Evolutionary conservation across 495 filamentous ascomycete species (phyloP).

Genomic region (Neurospora cerealis): DNA sequence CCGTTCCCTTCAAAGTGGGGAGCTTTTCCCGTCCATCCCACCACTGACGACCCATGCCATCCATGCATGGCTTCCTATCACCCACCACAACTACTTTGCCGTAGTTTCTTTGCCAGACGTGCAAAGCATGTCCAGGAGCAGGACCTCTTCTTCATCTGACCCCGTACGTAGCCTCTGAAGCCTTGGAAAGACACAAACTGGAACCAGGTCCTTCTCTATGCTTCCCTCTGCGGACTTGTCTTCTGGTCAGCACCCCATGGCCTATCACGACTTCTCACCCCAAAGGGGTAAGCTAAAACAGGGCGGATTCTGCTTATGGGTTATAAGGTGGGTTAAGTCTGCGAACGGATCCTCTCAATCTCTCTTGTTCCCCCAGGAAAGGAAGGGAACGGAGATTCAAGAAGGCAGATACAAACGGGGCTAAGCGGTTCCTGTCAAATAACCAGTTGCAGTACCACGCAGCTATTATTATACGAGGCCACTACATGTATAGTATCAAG

Average conservation of each 20-base stretch:
- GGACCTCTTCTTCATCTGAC: background rate
- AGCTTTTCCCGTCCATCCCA: background rate
- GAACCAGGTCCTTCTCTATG: background rate
- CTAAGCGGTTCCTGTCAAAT: background rate
- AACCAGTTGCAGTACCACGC: background rate
- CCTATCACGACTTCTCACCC: background rate
- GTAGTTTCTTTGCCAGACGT: background rate
- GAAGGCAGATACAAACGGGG: background rate
- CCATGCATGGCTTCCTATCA: background rate
- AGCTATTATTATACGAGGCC: background rate
- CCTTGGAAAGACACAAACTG: background rate
- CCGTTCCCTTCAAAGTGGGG: background rate
- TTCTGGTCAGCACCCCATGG: background rate
- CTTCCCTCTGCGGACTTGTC: background rate
- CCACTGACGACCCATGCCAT: background rate
- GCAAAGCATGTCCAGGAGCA: background rate
- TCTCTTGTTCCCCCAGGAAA: background rate
- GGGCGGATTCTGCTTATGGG: background rate
- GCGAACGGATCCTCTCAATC: background rate
- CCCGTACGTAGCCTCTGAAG: background rate
- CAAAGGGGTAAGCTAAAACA: background rate
- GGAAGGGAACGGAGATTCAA: background rate
- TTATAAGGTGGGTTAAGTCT: background rate
- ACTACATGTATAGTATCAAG: background rate
- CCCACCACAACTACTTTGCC: background rate